Conservation (phyloP, 192 early-diverging fungal species). For the Coemansia sp. region DNA sequence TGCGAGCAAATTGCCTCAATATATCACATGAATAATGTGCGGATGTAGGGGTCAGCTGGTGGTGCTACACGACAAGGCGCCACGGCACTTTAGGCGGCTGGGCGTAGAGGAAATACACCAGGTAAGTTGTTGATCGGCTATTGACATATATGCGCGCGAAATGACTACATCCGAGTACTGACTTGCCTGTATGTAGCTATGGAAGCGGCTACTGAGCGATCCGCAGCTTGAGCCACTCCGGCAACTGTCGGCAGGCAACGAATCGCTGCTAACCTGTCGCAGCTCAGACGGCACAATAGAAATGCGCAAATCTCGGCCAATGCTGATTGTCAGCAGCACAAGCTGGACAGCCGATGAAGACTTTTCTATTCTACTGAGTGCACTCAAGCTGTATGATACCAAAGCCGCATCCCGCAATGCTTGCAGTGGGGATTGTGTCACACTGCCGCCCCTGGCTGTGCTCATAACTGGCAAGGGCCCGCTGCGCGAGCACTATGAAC, state of each 20-base stretch:
- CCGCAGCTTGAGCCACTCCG: conserved; percentile 30
- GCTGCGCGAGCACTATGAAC: conserved; percentile 66
- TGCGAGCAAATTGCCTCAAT: background rate
- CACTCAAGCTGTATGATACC: conserved; percentile 60
- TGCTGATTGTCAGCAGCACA: conserved; percentile 83
- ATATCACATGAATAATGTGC: background rate
- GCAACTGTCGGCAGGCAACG: background rate
- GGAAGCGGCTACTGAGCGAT: conserved; percentile 35
- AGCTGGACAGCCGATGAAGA: conserved; percentile 98
- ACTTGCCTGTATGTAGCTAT: conserved; percentile 29
- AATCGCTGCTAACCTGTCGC: conserved; percentile 29
- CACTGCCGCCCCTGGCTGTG: conserved; percentile 65
- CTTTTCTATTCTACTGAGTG: conserved; percentile 77
- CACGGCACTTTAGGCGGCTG: conserved; percentile 71
- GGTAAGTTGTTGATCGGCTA: conserved; percentile 16
- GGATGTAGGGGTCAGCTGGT: conserved; percentile 60
- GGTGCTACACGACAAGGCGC: conserved; percentile 84
- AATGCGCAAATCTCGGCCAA: conserved; percentile 60
- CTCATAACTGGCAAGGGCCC: conserved; percentile 95
- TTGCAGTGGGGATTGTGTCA: conserved; percentile 2
- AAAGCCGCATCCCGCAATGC: conserved; percentile 10
- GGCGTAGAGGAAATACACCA: conserved; percentile 65
- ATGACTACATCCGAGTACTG: background rate
- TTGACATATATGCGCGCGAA: background rate
- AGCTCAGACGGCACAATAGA: conserved; percentile 15